phyloP scores from a whole-genome alignment of 768 basidiomycete genomes.

The Mycena floridula region DNA sequence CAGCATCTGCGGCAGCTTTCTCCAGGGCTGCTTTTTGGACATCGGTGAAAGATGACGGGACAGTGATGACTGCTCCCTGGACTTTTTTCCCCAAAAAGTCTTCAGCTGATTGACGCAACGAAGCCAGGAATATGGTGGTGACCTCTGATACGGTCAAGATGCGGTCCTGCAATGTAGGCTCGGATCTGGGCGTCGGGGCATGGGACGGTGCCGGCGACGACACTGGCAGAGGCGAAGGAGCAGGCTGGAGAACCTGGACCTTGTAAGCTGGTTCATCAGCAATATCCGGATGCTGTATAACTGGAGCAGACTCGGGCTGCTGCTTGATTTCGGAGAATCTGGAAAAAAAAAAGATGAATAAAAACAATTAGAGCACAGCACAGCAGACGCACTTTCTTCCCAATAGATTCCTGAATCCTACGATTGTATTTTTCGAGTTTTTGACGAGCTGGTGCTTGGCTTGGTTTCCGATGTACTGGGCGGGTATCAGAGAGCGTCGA shows the following conservation, averaged over 20 bases:
- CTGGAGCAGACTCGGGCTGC: constrained; percentile 52
- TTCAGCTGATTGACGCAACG: constrained; percentile 79
- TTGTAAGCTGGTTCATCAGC: constrained; percentile 78
- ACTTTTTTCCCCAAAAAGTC: constrained; percentile 84
- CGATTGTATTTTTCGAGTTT: constrained; percentile 90
- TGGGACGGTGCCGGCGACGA: constrained; percentile 61
- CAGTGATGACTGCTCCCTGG: constrained; percentile 76
- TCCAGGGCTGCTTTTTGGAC: constrained; percentile 65
- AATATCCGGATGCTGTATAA: constrained; percentile 70
- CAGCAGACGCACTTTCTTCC: constrained; percentile 70
- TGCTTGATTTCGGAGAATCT: constrained; percentile 74
- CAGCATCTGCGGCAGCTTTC: constrained; percentile 73
- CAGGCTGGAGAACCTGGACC: constrained; percentile 73
- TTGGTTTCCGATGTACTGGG: constrained; percentile 92
- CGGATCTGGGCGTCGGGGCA: constrained; percentile 66
- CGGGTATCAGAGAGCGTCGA: background rate
- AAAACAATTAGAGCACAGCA: background rate
- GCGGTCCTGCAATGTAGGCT: constrained; percentile 60
- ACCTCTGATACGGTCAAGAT: constrained; percentile 81
- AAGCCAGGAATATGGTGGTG: constrained; percentile 77
- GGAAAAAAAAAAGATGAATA: background rate
- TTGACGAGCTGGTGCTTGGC: constrained; percentile 93
- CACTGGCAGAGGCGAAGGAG: constrained; percentile 59
- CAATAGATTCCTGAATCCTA: constrained; percentile 88
- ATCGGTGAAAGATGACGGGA: constrained; percentile 71